Evolutionary conservation across 495 filamentous ascomycete genomes (phyloP).

Genomic region (Aspergillus affinis): DNA sequence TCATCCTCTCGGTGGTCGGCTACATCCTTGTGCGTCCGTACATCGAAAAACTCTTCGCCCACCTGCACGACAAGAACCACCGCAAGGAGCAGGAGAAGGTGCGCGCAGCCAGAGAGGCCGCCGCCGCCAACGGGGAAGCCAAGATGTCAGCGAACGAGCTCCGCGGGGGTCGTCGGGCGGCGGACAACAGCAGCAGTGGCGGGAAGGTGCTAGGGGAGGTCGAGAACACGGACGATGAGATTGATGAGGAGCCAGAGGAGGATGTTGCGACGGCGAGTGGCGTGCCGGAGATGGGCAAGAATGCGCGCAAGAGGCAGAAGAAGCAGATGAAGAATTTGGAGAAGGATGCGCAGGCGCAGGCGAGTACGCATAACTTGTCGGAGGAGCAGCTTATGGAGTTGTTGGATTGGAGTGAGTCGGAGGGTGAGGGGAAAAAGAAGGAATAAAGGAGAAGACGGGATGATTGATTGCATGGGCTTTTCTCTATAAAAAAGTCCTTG

Average conservation of each 20-base stretch:
- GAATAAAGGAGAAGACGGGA: conserved; percentile 18
- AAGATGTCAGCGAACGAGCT: conserved; percentile 63
- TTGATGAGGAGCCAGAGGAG: conserved; percentile 62
- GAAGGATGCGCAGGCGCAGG: conserved; percentile 48
- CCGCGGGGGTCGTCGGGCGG: conserved; percentile 44
- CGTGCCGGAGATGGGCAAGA: conserved; percentile 50
- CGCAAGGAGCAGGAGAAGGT: conserved; percentile 52
- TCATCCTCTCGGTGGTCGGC: conserved; percentile 58
- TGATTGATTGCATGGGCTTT: neutral
- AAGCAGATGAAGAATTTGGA: conserved; percentile 51
- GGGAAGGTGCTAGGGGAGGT: conserved; percentile 44
- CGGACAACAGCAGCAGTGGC: conserved; percentile 23
- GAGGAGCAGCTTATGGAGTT: conserved; percentile 66
- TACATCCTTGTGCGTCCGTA: conserved; percentile 69
- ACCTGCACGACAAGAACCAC: conserved; percentile 56
- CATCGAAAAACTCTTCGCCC: conserved; percentile 52
- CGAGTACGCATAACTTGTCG: conserved; percentile 35
- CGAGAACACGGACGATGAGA: conserved; percentile 50
- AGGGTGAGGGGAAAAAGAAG: conserved; percentile 27
- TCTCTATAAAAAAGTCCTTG: neutral
- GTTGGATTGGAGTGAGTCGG: conserved; percentile 56
- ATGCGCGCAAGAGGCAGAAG: conserved; percentile 63
- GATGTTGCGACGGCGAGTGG: conserved; percentile 45
- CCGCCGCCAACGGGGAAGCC: conserved; percentile 18
- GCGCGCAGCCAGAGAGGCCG: conserved; percentile 37